phyloP scores from a whole-genome alignment of 2,329 filamentous ascomycete species.

The Colletotrichum cuscutae region DNA sequence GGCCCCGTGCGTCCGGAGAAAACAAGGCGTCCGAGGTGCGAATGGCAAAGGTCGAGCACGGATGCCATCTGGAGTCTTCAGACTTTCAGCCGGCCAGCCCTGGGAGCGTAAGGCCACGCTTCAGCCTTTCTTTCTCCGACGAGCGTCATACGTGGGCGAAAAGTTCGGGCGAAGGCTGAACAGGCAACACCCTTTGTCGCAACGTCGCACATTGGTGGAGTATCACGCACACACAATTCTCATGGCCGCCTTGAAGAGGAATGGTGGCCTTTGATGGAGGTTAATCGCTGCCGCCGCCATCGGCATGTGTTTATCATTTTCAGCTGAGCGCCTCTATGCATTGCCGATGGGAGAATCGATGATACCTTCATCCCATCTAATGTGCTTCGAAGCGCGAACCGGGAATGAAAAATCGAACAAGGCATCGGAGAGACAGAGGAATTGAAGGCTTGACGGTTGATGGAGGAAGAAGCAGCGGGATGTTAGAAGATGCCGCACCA shows the following conservation, averaged over 20 bases:
- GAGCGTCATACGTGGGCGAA: background rate
- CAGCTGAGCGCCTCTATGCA: background rate
- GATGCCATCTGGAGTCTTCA: slow-evolving; percentile 22
- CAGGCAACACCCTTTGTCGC: slow-evolving; percentile 13
- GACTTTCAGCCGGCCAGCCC: background rate
- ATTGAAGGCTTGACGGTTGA: background rate
- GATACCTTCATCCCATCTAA: background rate
- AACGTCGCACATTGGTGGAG: slow-evolving; percentile 27
- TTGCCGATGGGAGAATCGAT: background rate
- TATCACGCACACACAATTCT: background rate
- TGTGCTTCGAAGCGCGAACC: background rate
- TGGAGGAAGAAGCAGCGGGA: background rate
- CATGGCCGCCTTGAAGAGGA: background rate
- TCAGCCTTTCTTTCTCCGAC: background rate
- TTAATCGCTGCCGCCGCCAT: background rate
- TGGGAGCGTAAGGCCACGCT: background rate
- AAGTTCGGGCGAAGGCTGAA: background rate
- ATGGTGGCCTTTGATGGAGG: background rate
- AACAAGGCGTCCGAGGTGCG: background rate
- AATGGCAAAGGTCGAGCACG: slow-evolving; percentile 8
- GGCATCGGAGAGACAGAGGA: background rate
- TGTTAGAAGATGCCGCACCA: background rate
- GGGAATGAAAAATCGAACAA: background rate
- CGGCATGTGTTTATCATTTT: background rate
- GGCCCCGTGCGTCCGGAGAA: background rate